A percentile compares a stretch with the other conserved stretches of the same genome.
Evolutionary conservation across 371 early-diverging fungal genomes (phyloP).

Genomic region (Rozella allomycis): DNA sequence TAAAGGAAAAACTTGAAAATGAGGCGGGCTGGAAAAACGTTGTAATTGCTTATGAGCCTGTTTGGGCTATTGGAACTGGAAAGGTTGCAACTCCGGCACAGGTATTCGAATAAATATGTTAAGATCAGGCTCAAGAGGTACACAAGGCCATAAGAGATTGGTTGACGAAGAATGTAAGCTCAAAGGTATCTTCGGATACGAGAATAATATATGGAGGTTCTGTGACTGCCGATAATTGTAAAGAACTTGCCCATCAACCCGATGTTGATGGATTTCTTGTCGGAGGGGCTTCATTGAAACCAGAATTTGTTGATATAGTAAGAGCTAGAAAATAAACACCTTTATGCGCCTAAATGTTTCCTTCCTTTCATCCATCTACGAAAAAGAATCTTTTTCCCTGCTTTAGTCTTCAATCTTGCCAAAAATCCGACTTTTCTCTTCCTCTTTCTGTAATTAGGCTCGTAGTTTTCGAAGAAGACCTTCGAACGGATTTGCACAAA

Average conservation of each 20-base stretch:
- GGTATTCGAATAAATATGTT: constrained; percentile 12
- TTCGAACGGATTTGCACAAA: no score
- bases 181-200: constrained; percentile 55
- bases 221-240: constrained; percentile 70
- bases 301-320: constrained; percentile 9
- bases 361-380: neutral
- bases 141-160: constrained; percentile 72
- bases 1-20: constrained; percentile 19
- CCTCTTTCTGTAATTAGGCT: constrained; percentile 16
- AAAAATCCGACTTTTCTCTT: constrained; percentile 23
- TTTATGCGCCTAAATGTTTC: neutral
- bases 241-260: constrained; percentile 31
- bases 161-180: constrained; percentile 55
- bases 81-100: constrained; percentile 89
- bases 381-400: neutral
- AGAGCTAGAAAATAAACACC: neutral
- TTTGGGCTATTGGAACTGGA: constrained; percentile 99
- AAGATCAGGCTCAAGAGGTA: constrained; percentile 70
- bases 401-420: constrained; percentile 1
- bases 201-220: constrained; percentile 97
- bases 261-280: constrained; percentile 98
- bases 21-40: constrained; percentile 79
- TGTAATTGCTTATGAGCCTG: constrained; percentile 99
- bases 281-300: constrained; percentile 90
- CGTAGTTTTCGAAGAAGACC: neutral